Evolutionary conservation across 495 filamentous ascomycete species (phyloP).

Genomic region (Hyaloscypha bicolor): DNA sequence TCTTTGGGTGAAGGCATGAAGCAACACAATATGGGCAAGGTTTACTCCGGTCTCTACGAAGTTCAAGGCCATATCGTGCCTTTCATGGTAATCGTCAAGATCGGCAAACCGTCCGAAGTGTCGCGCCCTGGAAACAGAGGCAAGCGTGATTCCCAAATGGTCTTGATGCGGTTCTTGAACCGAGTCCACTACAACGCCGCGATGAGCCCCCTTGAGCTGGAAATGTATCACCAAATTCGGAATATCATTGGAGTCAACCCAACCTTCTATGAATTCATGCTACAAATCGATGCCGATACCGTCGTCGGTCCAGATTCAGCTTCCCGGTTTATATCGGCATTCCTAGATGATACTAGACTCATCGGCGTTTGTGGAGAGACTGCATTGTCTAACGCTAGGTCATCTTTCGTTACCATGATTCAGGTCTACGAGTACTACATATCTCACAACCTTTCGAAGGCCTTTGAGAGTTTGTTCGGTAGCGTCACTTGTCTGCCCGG

Average conservation of each 20-base stretch:
- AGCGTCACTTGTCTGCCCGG: constrained; percentile 97
- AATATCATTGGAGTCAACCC: constrained; percentile 99
- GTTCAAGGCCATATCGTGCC: constrained; percentile 98
- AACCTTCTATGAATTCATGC: constrained; percentile 95
- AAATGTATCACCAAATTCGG: constrained; percentile 98
- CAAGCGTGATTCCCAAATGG: constrained; percentile 98
- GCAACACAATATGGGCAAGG: constrained; percentile 99
- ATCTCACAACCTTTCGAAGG: constrained; percentile 96
- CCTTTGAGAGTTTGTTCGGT: constrained; percentile 97
- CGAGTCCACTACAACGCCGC: constrained; percentile 94
- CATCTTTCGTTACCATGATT: constrained; percentile 95
- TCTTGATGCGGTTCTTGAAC: constrained; percentile 98
- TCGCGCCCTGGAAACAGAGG: constrained; percentile 96
- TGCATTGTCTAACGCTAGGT: constrained; percentile 86
- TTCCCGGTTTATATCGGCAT: constrained; percentile 88
- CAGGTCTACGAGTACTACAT: constrained; percentile 99
- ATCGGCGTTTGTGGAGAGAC: constrained; percentile 96
- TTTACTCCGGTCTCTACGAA: constrained; percentile 97
- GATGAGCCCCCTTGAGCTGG: constrained; percentile 95
- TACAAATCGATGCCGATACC: constrained; percentile 98
- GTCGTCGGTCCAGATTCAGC: constrained; percentile 89
- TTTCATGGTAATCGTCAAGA: constrained; percentile 95
- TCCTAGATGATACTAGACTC: constrained; percentile 87
- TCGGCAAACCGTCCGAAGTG: constrained; percentile 96
- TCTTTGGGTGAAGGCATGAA: constrained; percentile 94